Base-by-base conservation (phyloP, 116 monocot species). In the Phalaenopsis hybrid region DNA sequence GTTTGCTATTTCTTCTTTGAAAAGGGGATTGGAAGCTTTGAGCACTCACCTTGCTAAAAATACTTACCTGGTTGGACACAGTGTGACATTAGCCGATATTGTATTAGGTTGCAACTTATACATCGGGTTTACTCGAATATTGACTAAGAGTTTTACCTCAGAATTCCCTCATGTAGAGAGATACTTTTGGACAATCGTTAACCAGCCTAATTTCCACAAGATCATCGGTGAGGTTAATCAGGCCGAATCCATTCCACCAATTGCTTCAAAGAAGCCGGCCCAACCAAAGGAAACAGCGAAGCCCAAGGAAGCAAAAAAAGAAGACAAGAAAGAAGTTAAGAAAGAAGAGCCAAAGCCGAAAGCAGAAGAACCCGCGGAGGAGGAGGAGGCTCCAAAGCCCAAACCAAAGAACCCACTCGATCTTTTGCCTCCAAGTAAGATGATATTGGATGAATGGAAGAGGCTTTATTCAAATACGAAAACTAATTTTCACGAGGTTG, bases 391-490 rank as follows among this genome's bases (percentile, higher is more conserved):
- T 77, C 96, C 96, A 0, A 96, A 96, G 61, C 94, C 94, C 0
- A 96, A 93, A 65, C 78, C 92, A 0, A 96, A 94, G 58, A 96
- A 96, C 81, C 89, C 96, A 52, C 92, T 96, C 45, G 96, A 96
- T 52, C 82, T 94, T 55, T 72, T 96, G 25, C 94, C 96, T 12
- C 96, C 94, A 34, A 96, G 96, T 78, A 93, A 90, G 82, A 96
- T 94, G 96, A 86, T 96, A 41, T 75, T 96, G 84, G 94, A 96
- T 80, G 96, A 96, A 8, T 96, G 96, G 96, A 96, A 96, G 86
- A 93, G 96, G 89, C 85, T 96, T 4, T 96, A 96, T 75, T 96
- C 94, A 73, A 96, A 96, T 75, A 96, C 96, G 9, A 96, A 96
- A 74, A 89, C 94, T 57, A 92, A 96, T 78, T 96, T 96, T 80